A percentile compares a stretch with the other conserved stretches of the same genome.
Conservation (phyloP, 352 stramenopile species). For the Thalassiosira sp. region DNA sequence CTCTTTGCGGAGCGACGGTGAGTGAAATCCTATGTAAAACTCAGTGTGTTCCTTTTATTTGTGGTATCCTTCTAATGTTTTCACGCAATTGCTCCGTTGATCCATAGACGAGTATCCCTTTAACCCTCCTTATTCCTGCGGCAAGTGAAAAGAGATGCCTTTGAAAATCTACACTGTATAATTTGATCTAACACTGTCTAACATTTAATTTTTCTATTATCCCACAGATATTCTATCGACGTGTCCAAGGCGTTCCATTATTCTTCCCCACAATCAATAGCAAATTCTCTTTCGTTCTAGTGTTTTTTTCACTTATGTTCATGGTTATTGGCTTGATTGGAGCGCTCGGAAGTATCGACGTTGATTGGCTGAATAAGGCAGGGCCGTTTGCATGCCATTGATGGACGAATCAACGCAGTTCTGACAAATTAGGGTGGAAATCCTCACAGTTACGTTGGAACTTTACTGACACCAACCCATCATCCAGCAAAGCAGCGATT, state of each 20-base stretch:
- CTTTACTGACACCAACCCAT: conserved; percentile 52
- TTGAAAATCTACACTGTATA: neutral
- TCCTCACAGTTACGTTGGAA: conserved; percentile 54
- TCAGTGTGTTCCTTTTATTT: neutral
- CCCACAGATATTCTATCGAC: conserved; percentile 58
- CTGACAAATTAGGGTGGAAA: conserved; percentile 57
- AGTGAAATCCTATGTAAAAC: neutral
- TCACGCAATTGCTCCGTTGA: neutral
- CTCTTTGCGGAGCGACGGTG: conserved; percentile 58
- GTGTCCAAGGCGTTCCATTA: conserved; percentile 38
- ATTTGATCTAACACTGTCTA: neutral
- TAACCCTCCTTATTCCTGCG: conserved; percentile 37
- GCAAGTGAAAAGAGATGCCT: neutral
- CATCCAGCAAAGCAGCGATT: conserved; percentile 57
- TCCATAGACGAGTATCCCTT: conserved; percentile 48
- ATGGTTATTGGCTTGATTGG: conserved; percentile 60
- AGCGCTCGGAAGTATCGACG: conserved; percentile 60
- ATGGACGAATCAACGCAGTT: neutral
- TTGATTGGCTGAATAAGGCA: conserved; percentile 63
- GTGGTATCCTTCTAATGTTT: neutral
- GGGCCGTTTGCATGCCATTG: conserved; percentile 63
- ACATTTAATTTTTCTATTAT: neutral
- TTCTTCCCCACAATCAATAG: conserved; percentile 31
- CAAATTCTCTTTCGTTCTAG: conserved; percentile 45
- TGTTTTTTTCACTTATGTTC: conserved; percentile 63